Evolutionary conservation across 2,329 filamentous ascomycete species (phyloP).

Genomic region (Hymenoscyphus fraxineus): DNA sequence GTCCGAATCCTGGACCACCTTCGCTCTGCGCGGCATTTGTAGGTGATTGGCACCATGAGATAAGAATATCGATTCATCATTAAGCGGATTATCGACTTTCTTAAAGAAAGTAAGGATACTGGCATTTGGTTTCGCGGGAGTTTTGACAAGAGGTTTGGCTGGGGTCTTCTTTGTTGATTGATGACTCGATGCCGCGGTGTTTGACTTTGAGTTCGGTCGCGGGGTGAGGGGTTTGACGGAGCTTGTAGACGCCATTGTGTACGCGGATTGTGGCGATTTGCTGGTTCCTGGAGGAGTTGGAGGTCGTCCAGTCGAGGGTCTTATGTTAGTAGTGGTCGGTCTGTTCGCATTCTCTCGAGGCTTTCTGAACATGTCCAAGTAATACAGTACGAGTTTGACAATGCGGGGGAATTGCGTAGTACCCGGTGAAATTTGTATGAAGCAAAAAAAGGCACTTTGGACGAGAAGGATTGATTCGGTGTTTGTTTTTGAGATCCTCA

Average conservation of each 20-base stretch:
- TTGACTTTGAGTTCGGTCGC: conserved; percentile 28
- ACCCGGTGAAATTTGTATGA: background rate
- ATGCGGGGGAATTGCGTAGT: background rate
- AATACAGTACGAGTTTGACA: too few relatives aligned
- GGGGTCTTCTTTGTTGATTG: conserved; percentile 25
- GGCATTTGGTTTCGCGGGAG: conserved; percentile 45
- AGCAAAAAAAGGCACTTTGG: background rate
- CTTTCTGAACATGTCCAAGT: conserved; percentile 49
- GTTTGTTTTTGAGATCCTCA: background rate
- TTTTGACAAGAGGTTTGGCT: conserved; percentile 16
- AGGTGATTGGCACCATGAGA: conserved; percentile 33
- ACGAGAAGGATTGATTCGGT: background rate
- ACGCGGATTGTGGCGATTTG: background rate
- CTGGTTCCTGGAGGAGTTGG: conserved; percentile 45
- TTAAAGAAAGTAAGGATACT: conserved; percentile 75
- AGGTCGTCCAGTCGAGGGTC: conserved; percentile 47
- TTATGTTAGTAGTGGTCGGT: conserved; percentile 34
- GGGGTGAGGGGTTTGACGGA: conserved; percentile 33
- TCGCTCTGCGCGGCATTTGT: conserved; percentile 12
- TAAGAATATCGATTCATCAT: conserved; percentile 56
- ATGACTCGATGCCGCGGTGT: conserved; percentile 17
- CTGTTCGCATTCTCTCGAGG: conserved; percentile 44
- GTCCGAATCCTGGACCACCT: conserved; percentile 16
- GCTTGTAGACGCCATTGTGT: conserved; percentile 24
- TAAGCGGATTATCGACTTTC: conserved; percentile 50